A percentile compares a stretch with the other conserved stretches of the same genome.
Conservation (phyloP, 257 asterid species). For the Lithospermum erythrorhizon region DNA sequence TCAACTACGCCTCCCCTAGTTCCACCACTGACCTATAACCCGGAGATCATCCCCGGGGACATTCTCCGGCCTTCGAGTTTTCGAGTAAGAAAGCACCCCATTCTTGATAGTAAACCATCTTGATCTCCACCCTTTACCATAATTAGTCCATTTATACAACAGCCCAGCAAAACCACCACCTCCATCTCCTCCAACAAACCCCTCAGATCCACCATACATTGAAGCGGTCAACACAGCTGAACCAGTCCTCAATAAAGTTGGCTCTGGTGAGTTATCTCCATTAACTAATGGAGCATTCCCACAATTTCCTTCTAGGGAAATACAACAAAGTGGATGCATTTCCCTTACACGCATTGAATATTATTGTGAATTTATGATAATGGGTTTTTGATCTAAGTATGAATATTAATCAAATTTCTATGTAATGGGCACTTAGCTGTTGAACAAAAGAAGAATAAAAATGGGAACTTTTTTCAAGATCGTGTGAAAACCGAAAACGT, state of each 20-base stretch:
- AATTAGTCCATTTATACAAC: conserved; percentile 86
- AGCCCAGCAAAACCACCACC: conserved; percentile 37
- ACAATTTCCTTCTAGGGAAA: conserved; percentile 48
- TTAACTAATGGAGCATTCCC: conserved; percentile 18
- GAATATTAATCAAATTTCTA: too few relatives aligned
- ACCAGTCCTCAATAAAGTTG: conserved; percentile 57
- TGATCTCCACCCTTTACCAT: conserved; percentile 95
- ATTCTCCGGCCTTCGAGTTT: conserved; percentile 47
- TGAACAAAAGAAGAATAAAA: too few relatives aligned
- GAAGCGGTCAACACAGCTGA: conserved; percentile 19
- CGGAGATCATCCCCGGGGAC: conserved; percentile 32
- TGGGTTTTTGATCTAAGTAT: too few relatives aligned
- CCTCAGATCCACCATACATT: conserved; percentile 49
- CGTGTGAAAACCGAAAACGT: too few relatives aligned
- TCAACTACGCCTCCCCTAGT: too few relatives aligned
- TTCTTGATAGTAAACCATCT: conserved; percentile 79
- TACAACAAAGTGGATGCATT: conserved; percentile 93
- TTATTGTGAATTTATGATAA: too few relatives aligned
- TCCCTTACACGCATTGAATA: conserved; percentile 22
- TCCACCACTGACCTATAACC: conserved; percentile 30
- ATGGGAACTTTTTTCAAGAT: too few relatives aligned
- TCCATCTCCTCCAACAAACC: background rate
- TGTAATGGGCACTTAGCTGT: too few relatives aligned
- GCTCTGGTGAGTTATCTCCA: conserved; percentile 64
- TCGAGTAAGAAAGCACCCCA: conserved; percentile 73